Evolutionary conservation across 805 yeast species (phyloP).

Genomic region (Vanderwaltozyma polyspora): DNA sequence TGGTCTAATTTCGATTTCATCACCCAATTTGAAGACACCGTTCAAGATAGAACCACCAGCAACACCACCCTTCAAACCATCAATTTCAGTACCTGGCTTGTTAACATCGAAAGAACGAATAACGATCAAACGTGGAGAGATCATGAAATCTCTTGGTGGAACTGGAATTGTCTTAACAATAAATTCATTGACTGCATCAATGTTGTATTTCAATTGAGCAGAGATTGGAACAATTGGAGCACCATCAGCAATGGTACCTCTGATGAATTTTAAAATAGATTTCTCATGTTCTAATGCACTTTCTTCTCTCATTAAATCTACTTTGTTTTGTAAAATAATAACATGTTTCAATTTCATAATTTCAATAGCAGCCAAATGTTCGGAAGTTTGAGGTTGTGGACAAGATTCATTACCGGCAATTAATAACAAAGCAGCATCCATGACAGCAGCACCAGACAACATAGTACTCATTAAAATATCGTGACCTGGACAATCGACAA

Average conservation of each 20-base stretch:
- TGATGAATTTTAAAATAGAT: conserved; percentile 80
- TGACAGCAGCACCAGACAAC: conserved; percentile 99
- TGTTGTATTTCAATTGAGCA: conserved; percentile 96
- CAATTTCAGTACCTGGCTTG: conserved; percentile 97
- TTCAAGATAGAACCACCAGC: conserved; percentile 98
- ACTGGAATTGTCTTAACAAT: conserved; percentile 90
- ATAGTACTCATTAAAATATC: conserved; percentile 99
- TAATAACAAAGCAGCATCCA: conserved; percentile 96
- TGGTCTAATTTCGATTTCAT: conserved; percentile 97
- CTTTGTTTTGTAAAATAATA: conserved; percentile 92
- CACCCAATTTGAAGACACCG: conserved; percentile 95
- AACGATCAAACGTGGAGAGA: conserved; percentile 89
- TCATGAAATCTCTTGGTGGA: conserved; percentile 88
- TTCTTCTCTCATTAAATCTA: conserved; percentile 96
- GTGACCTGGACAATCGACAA: conserved; percentile 99
- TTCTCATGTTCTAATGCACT: conserved; percentile 92
- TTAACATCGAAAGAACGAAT: conserved; percentile 98
- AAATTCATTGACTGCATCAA: conserved; percentile 95
- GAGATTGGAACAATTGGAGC: conserved; percentile 98
- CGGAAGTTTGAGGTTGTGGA: conserved; percentile 99
- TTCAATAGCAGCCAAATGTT: conserved; percentile 98
- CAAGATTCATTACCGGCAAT: conserved; percentile 98
- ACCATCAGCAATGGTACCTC: conserved; percentile 98
- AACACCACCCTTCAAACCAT: conserved; percentile 97
- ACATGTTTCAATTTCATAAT: conserved; percentile 97